These are phyloP conservation scores for Oenanthe javanica DNA, from an alignment of 140 eudicot species.

Conservation along the genomic window DNA sequence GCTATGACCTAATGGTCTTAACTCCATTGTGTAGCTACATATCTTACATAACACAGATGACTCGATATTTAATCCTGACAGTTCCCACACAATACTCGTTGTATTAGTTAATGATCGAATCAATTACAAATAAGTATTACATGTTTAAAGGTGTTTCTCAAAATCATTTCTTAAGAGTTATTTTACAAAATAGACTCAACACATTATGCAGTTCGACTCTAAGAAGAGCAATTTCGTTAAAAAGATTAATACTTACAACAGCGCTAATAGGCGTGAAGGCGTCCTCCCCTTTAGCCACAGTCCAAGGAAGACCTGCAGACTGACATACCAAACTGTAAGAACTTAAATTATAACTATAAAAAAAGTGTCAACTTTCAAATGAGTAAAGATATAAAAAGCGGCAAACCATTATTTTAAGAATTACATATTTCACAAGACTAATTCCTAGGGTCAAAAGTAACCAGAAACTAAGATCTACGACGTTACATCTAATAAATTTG, in stretches of 20 bases:
- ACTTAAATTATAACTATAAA: neutral
- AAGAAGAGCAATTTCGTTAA: constrained; percentile 27
- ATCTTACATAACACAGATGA: neutral
- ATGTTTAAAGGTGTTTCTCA: neutral
- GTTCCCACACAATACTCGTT: neutral
- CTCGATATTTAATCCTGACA: neutral
- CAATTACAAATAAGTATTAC: neutral
- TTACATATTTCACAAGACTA: neutral
- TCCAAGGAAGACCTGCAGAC: constrained; percentile 99
- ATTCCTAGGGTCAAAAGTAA: neutral
- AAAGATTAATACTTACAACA: constrained; percentile 39
- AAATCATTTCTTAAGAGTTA: neutral
- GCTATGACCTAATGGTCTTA: neutral
- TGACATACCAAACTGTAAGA: constrained; percentile 24
- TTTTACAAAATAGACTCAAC: neutral
- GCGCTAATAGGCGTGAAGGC: constrained; percentile 96
- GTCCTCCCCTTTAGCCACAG: constrained; percentile 92
- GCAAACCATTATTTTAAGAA: neutral
- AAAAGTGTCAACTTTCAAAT: neutral
- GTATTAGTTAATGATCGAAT: neutral
- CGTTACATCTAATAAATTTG: neutral
- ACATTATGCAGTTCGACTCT: neutral
- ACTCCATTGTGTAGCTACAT: neutral
- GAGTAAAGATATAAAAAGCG: neutral
- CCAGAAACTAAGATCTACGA: neutral